phyloP scores from a whole-genome alignment of 108 stramenopile species.

The Nannochloropsis gaditana region DNA sequence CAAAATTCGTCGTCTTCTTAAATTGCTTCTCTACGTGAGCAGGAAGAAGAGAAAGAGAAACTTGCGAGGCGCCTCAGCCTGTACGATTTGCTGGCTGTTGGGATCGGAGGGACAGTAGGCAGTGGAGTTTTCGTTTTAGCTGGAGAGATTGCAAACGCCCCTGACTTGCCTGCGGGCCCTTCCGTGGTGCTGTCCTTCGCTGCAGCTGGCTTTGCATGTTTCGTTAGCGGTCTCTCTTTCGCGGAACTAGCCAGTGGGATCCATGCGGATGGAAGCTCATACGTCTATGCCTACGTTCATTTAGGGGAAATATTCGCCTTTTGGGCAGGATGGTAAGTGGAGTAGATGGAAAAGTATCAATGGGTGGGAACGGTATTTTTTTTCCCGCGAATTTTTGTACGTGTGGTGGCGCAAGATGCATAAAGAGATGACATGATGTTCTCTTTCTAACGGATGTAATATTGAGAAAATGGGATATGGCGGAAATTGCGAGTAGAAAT shows the following conservation, averaged over 20 bases:
- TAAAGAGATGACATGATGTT: too few species aligned
- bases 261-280: conserved; percentile 68
- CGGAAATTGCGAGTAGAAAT: too few species aligned
- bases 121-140: conserved; percentile 78
- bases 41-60: conserved; percentile 20
- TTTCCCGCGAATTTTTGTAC: too few species aligned
- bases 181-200: conserved; percentile 64
- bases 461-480: too few species aligned
- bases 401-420: too few species aligned
- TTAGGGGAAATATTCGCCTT: conserved; percentile 78
- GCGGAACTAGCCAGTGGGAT: conserved; percentile 74
- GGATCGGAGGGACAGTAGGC: conserved; percentile 51
- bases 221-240: conserved; percentile 66
- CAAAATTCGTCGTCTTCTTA: too few species aligned
- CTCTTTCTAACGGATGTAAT: too few species aligned
- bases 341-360: not conserved
- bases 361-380: too few species aligned
- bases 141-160: conserved; percentile 67
- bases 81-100: conserved; percentile 74
- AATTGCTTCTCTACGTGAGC: not conserved
- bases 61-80: conserved; percentile 26
- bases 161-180: conserved; percentile 69
- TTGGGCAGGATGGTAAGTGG: conserved; percentile 58
- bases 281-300: conserved; percentile 71
- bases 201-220: conserved; percentile 64